Evolutionary conservation across 306 rosid genomes (phyloP).

Genomic region (Lotus japonicus): DNA sequence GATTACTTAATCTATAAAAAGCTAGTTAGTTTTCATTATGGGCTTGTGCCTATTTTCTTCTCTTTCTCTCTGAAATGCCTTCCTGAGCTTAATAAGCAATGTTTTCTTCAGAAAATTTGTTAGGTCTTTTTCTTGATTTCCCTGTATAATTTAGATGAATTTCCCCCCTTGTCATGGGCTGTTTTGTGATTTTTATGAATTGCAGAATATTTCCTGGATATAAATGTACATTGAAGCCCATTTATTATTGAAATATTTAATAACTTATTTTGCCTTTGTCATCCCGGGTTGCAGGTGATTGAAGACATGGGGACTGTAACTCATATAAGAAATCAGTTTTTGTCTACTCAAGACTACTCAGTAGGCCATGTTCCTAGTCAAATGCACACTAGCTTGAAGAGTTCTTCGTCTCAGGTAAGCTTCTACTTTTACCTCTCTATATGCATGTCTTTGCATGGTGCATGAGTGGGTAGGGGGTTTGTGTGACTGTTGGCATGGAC

Average conservation of each 20-base stretch:
- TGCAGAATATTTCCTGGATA: neutral
- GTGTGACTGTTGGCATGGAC: neutral
- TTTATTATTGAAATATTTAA: slow-evolving; percentile 17
- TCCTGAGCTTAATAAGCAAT: neutral
- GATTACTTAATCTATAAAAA: neutral
- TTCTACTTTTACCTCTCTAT: slow-evolving; percentile 22
- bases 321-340: slow-evolving; percentile 57
- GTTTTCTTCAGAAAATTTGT: neutral
- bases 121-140: neutral
- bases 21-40: neutral
- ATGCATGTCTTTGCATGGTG: neutral
- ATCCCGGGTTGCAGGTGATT: slow-evolving; percentile 48
- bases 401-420: slow-evolving; percentile 49
- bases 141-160: neutral
- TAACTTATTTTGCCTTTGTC: slow-evolving; percentile 3
- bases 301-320: slow-evolving; percentile 65
- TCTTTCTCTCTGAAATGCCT: neutral
- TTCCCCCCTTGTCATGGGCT: neutral
- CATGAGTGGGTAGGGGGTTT: neutral
- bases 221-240: neutral
- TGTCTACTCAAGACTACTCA: slow-evolving; percentile 49
- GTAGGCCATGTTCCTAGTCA: slow-evolving; percentile 32
- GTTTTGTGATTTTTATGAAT: slow-evolving; percentile 14
- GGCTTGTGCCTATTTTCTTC: neutral
- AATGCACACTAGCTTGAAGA: slow-evolving; percentile 38